Base-by-base conservation (phyloP, 805 yeast species). In the Schwanniomyces pseudopolymorphus region DNA sequence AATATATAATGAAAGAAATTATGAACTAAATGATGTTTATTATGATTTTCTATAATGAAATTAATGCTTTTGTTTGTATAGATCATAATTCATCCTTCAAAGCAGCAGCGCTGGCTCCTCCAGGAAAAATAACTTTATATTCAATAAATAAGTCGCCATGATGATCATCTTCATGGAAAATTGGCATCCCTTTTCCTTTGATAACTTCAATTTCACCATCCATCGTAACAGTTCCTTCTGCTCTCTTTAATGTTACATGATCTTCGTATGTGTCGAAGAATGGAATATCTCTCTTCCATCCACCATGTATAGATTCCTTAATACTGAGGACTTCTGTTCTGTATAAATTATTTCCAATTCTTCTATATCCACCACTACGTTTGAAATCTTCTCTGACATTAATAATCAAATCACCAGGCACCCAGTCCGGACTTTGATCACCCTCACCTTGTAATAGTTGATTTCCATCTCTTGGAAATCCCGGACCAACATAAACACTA, bases 131-230 rank as follows among this genome's bases (percentile, higher is more conserved):
- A 7, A 53, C 87, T 83, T 61, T 66, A 72, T 60, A 79, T 76
- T 75, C 74, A 19, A 81, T 64, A 55, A 65, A 78, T 48, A 81
- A 66, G 50, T 80, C 81, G 26, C 84, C 69, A 53, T 50, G 56
- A 42, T 70, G 77, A 40, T 76, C 81, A 19, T 69, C 70, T 16
- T 47, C 46, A 35, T 69, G 75, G 20, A 58, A 54, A 4, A 73
- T 50, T 2, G 98, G 98, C 97, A 94, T 89, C 20, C 99, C 99
- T 56, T 79, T 84, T 5, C 87, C 90, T 50, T 74, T 68, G 27
- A 92, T 53, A 2, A 75, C 64, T 63, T 94, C 96, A 6, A 86
- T 72, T 53, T 89, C 87, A 2, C 95, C 95, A 57, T 82, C 70
- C 39, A 69, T 52, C 1, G 87, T 82, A 8, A 74, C 58, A 26